phyloP scores from a whole-genome alignment of 441 rosid species.

The Brassica hybrid region DNA sequence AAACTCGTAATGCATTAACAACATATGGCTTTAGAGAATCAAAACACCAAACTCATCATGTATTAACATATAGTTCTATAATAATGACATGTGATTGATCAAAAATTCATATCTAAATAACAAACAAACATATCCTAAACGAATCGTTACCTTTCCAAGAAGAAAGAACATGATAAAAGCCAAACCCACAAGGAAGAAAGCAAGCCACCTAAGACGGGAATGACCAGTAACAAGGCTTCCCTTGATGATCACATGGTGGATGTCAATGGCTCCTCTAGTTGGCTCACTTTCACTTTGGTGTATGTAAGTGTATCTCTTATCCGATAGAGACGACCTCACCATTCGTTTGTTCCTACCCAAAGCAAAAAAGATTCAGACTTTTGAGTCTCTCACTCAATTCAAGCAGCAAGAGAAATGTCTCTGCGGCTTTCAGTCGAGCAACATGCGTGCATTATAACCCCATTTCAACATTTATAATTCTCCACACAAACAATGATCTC shows the following conservation, averaged over 20 bases:
- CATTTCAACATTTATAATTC: slow-evolving; percentile 2
- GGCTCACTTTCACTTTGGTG: slow-evolving; percentile 50
- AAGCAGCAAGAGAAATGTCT: not conserved
- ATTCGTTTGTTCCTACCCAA: slow-evolving; percentile 18
- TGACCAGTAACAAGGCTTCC: slow-evolving; percentile 45
- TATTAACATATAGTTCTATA: not conserved
- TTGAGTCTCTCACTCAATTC: slow-evolving; percentile 18
- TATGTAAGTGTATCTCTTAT: slow-evolving; percentile 54
- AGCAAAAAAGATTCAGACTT: not conserved
- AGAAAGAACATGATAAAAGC: slow-evolving; percentile 45
- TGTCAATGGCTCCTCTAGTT: slow-evolving; percentile 55
- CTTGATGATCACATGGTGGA: slow-evolving; percentile 63
- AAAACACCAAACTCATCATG: not conserved
- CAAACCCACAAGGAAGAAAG: slow-evolving; percentile 46
- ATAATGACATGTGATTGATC: not conserved
- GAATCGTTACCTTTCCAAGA: slow-evolving; percentile 54
- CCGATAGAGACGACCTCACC: slow-evolving; percentile 47
- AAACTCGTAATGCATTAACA: slow-evolving; percentile 4
- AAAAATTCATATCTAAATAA: not conserved
- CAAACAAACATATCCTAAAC: not conserved
- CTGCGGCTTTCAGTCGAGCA: slow-evolving; percentile 37
- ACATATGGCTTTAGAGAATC: not conserved
- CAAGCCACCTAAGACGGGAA: slow-evolving; percentile 37
- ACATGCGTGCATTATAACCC: slow-evolving; percentile 22
- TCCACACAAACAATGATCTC: not conserved